Conservation (phyloP, 176 grass and related monocot genomes). For the Carex littledalei region DNA sequence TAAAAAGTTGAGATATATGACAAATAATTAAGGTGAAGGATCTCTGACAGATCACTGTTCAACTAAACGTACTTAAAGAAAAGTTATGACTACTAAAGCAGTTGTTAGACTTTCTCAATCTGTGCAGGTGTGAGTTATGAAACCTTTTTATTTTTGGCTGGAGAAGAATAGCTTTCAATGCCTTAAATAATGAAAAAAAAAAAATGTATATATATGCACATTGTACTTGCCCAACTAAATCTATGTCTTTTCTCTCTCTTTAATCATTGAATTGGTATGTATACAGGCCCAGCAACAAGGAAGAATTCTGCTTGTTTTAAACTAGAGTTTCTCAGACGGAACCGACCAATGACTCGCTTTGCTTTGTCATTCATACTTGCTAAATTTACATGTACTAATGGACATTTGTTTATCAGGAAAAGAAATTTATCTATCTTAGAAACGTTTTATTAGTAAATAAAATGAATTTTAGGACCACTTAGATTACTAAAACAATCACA, state of each 20-base stretch:
- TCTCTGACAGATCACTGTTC: not conserved
- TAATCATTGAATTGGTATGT: not conserved
- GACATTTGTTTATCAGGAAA: not conserved
- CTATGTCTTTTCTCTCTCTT: not conserved
- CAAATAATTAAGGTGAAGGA: not conserved
- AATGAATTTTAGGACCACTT: not conserved
- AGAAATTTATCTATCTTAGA: not conserved
- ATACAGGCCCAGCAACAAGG: not conserved
- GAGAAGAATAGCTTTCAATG: constrained; percentile 3
- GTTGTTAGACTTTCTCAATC: constrained; percentile 16
- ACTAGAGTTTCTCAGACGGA: not conserved
- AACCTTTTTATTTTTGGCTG: not conserved
- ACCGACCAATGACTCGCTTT: not conserved
- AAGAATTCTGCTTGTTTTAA: not conserved
- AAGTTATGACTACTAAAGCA: not conserved
- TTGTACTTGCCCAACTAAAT: not conserved
- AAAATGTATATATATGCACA: not conserved
- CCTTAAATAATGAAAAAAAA: not conserved
- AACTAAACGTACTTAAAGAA: not conserved
- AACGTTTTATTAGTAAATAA: not conserved
- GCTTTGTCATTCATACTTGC: not conserved
- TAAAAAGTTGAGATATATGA: constrained; percentile 1
- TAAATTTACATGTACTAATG: not conserved
- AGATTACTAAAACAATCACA: not conserved
- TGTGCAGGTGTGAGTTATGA: not conserved